Evolutionary conservation across 2,329 filamentous ascomycete species (phyloP).

Genomic region (Alternaria gansuensis): DNA sequence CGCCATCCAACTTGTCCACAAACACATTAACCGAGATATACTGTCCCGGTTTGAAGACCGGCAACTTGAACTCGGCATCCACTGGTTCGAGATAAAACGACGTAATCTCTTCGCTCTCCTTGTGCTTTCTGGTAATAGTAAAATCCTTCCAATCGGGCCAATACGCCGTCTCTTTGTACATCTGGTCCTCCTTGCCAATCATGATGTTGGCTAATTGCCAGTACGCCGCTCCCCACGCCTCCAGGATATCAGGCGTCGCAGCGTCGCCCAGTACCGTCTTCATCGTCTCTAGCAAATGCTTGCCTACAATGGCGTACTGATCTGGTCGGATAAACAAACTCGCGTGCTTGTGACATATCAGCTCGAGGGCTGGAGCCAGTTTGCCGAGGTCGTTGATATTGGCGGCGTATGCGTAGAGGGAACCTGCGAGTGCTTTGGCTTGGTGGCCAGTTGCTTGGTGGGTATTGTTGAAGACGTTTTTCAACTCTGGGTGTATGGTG

Average conservation of each 20-base stretch:
- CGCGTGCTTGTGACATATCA: constrained; percentile 80
- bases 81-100: constrained; percentile 74
- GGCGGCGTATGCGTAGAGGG: constrained; percentile 75
- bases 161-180: constrained; percentile 68
- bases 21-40: constrained; percentile 72
- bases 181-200: constrained; percentile 69
- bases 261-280: constrained; percentile 70
- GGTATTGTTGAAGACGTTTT: constrained; percentile 75
- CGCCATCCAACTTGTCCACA: constrained; percentile 59
- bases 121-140: constrained; percentile 69
- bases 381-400: constrained; percentile 74
- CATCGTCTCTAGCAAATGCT: constrained; percentile 74
- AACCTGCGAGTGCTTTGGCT: constrained; percentile 71
- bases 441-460: constrained; percentile 75
- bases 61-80: constrained; percentile 67
- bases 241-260: constrained; percentile 70
- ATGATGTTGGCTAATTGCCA: constrained; percentile 77
- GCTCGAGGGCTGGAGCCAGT: constrained; percentile 66
- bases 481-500: constrained; percentile 69
- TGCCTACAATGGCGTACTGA: constrained; percentile 75
- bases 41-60: constrained; percentile 73
- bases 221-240: constrained; percentile 77
- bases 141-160: constrained; percentile 76
- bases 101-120: constrained; percentile 73
- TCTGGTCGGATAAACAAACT: constrained; percentile 73